Base-by-base conservation (phyloP, 2,329 filamentous ascomycete genomes). In the Dendryphion nanum region DNA sequence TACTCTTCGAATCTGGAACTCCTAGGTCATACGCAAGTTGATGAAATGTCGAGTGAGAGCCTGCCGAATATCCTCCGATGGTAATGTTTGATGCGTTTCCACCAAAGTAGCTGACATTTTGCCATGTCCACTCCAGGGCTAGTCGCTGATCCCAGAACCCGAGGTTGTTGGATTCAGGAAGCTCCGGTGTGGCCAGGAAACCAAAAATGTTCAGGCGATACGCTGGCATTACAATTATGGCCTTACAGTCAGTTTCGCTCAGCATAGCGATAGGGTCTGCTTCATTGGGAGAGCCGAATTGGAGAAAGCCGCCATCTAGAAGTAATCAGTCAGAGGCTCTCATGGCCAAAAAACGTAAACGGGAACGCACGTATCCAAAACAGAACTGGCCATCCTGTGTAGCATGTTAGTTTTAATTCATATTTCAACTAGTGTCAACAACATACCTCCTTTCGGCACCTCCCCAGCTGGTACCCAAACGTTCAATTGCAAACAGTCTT, bases 111-210 rank as follows among this genome's bases (percentile, higher is more conserved):
- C 50, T 59, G 36, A 77, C 69, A 40, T 76, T 73, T 37, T 73
- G 69, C 42, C 66, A 65, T 5, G 73, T 76, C 77, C 77, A 80
- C 52, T 79, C 74, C 6, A 79, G 59, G 2, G 77, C 77, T 17
- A 72, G 50, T 8, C 77, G 64, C 46, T 79, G 76, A 41, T 80
- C 77, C 75, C 75, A 79, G 57, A 79, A 78, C 3, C 77, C 77
- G 18, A 72, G 61, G 39, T 80, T 80, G 2, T 71, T 70, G 3
- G 63, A 56, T 18, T 45, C 53, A 16, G 56, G 54, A 3, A 79
- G 48, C 44, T 79, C 74, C 2, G 59, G 45, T 2, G 72, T 71
- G 16, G 75, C 71, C 1, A 81, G 63, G 50, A 80, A 81, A 1
- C 78, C 78, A 35, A 80, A 72, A 1, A 76, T 54, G 38, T 78